A percentile compares a stretch with the other conserved stretches of the same genome.
Conservation (phyloP, 2,329 filamentous ascomycete genomes). For the Hypoxylon sp. region DNA sequence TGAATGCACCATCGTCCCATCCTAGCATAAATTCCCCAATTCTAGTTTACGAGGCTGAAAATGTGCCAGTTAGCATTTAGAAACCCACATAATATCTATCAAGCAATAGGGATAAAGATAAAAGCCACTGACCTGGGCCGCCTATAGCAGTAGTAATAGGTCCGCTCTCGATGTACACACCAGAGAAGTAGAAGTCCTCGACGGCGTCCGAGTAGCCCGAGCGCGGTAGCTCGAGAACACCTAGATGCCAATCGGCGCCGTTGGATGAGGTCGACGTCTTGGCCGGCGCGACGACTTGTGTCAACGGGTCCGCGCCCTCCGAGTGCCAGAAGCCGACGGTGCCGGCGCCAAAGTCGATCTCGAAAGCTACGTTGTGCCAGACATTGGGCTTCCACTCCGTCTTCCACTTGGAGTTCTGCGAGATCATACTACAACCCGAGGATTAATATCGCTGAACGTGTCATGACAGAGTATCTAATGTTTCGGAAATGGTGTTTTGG, state of each 20-base stretch:
- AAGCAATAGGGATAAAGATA: not conserved
- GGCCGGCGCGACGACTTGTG: slow-evolving; percentile 71
- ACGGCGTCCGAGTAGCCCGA: slow-evolving; percentile 65
- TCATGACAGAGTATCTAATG: not conserved
- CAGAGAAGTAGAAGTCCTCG: slow-evolving; percentile 81
- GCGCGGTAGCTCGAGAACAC: slow-evolving; percentile 74
- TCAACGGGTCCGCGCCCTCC: slow-evolving; percentile 69
- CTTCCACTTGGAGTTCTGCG: slow-evolving; percentile 73
- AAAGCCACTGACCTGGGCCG: slow-evolving; percentile 45
- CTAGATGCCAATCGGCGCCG: slow-evolving; percentile 80
- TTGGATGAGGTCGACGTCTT: slow-evolving; percentile 72
- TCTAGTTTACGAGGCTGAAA: slow-evolving; percentile 13
- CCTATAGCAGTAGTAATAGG: slow-evolving; percentile 54
- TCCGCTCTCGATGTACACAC: slow-evolving; percentile 77
- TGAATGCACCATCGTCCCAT: not conserved
- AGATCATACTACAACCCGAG: slow-evolving; percentile 61
- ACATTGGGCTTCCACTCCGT: slow-evolving; percentile 71
- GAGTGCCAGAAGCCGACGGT: slow-evolving; percentile 79
- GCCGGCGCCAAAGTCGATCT: slow-evolving; percentile 73
- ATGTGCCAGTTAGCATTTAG: not conserved
- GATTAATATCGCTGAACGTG: not conserved
- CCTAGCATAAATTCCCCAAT: not conserved
- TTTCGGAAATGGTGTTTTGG: not conserved
- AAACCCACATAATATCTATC: not conserved
- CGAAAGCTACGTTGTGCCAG: slow-evolving; percentile 83